These are phyloP conservation scores for Wilcoxina mikolae DNA, from an alignment of 495 filamentous ascomycete genomes.

Conservation along the genomic window DNA sequence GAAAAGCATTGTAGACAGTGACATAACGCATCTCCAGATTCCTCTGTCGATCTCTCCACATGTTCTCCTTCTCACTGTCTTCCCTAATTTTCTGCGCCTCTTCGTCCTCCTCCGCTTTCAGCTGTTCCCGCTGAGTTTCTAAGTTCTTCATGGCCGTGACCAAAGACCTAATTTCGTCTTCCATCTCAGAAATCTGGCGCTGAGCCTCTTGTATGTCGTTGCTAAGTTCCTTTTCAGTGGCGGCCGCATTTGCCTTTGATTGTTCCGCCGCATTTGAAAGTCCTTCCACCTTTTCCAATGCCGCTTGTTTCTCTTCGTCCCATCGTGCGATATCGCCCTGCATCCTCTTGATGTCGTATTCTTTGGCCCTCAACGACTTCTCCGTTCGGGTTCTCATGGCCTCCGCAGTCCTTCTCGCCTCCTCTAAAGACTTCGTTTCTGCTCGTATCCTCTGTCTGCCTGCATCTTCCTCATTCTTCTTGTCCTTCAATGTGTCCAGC, in stretches of 20 bases:
- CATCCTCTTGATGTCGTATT: constrained; percentile 45
- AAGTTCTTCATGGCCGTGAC: constrained; percentile 16
- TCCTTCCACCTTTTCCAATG: constrained; percentile 31
- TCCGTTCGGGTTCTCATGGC: constrained; percentile 67
- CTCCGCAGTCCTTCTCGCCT: constrained; percentile 69
- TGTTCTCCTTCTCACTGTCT: constrained; percentile 40
- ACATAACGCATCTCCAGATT: constrained; percentile 35
- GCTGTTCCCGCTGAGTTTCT: constrained; percentile 26
- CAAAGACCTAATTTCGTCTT: constrained; percentile 30
- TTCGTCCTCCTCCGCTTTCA: constrained; percentile 40
- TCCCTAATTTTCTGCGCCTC: constrained; percentile 39
- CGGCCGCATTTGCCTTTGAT: constrained; percentile 28
- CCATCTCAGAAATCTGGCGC: constrained; percentile 30
- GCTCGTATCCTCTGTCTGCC: constrained; percentile 60
- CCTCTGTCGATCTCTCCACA: constrained; percentile 37
- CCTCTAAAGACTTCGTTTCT: constrained; percentile 65
- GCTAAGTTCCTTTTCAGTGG: constrained; percentile 23
- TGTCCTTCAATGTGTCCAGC: constrained; percentile 64
- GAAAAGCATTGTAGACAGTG: constrained; percentile 29
- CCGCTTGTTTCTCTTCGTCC: constrained; percentile 33
- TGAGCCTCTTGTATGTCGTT: constrained; percentile 24
- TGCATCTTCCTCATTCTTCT: constrained; percentile 50
- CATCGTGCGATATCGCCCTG: constrained; percentile 42
- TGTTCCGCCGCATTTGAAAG: constrained; percentile 33
- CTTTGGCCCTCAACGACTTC: constrained; percentile 59